A percentile compares a stretch with the other conserved stretches of the same genome.
Conservation (phyloP, 768 basidiomycete genomes). For the Suillus decipiens region DNA sequence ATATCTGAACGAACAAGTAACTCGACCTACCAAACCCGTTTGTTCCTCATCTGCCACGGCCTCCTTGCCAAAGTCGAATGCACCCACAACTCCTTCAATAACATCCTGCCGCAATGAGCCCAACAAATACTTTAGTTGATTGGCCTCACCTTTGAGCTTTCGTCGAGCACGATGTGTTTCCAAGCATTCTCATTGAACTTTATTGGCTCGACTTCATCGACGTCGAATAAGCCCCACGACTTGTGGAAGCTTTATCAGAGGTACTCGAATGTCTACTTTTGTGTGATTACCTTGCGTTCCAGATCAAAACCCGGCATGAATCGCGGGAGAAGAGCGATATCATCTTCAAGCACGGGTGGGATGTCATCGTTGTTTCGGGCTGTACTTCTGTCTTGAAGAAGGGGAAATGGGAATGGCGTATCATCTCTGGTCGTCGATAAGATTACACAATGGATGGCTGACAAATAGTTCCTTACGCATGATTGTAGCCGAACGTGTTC, state of each 20-base stretch:
- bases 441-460: not conserved
- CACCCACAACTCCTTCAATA: conserved; percentile 2
- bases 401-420: not conserved
- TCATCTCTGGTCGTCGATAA: not conserved
- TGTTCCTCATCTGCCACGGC: not conserved
- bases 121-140: not conserved
- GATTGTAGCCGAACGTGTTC: not conserved
- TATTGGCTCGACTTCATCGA: conserved; percentile 6
- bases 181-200: conserved; percentile 10
- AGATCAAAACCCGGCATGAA: conserved; percentile 6
- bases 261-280: not conserved
- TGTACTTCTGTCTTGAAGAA: not conserved
- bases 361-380: not conserved
- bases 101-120: not conserved
- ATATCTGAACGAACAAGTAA: not conserved
- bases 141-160: conserved; percentile 1
- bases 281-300: conserved; percentile 4
- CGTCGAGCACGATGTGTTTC: conserved; percentile 9
- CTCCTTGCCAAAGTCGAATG: conserved; percentile 3
- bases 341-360: not conserved
- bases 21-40: conserved; percentile 1
- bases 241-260: not conserved
- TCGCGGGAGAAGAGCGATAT: conserved; percentile 6
- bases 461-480: not conserved
- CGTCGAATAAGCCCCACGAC: not conserved